A percentile compares a stretch with the other conserved stretches of the same genome.
phyloP scores from a whole-genome alignment of 1,284 basidiomycete species.

The Volvariella surrecta region DNA sequence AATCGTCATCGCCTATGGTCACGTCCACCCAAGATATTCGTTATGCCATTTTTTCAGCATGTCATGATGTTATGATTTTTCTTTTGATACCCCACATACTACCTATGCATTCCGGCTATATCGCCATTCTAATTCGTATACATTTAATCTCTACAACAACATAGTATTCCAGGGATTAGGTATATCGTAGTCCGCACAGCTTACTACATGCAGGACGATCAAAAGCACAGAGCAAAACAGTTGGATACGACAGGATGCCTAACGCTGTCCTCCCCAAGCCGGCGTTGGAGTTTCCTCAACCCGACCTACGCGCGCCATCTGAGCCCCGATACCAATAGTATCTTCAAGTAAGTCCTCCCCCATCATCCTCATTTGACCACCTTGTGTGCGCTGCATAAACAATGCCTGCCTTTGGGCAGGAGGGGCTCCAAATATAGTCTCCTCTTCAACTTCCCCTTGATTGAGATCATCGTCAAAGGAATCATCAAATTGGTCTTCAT shows the following conservation, averaged over 20 bases:
- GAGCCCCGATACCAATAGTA: slow-evolving; percentile 48
- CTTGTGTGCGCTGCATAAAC: slow-evolving; percentile 13
- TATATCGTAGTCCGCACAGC: background rate
- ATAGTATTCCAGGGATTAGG: background rate
- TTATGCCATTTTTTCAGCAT: too few species aligned
- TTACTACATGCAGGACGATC: too few species aligned
- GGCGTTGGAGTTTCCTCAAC: slow-evolving; percentile 62
- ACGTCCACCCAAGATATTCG: too few species aligned
- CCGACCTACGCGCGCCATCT: slow-evolving; percentile 36
- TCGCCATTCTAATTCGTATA: background rate
- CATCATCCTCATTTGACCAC: slow-evolving; percentile 37
- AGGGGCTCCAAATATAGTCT: slow-evolving; percentile 63
- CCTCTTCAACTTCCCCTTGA: slow-evolving; percentile 31
- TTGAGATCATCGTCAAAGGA: slow-evolving; percentile 38
- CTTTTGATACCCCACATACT: too few species aligned
- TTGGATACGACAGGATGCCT: too few species aligned
- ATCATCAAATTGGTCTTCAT: slow-evolving; percentile 17
- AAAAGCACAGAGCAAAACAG: too few species aligned
- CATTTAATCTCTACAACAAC: background rate
- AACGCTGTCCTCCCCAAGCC: slow-evolving; percentile 11
- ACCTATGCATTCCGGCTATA: too few species aligned
- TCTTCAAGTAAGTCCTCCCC: slow-evolving; percentile 55
- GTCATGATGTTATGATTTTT: too few species aligned
- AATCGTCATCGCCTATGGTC: too few species aligned
- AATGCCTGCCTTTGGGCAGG: slow-evolving; percentile 32